Evolutionary conservation across 2,329 filamentous ascomycete species (phyloP).

Genomic region (Sporothrix protearum): DNA sequence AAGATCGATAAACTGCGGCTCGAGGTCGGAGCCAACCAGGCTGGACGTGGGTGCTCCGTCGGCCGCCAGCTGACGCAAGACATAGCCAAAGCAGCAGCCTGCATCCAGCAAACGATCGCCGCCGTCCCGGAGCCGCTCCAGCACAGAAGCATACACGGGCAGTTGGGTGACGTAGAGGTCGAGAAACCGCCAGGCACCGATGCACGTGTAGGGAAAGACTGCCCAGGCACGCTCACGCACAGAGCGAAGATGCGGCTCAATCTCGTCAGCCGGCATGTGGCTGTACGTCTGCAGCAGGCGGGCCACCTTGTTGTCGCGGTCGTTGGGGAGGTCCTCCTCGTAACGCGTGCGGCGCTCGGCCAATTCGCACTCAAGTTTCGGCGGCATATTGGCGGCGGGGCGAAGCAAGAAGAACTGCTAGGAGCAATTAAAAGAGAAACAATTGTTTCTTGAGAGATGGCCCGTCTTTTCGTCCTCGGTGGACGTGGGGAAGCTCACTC

Average conservation of each 20-base stretch:
- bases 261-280: conserved; percentile 28
- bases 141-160: conserved; percentile 34
- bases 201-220: conserved; percentile 40
- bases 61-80: conserved; percentile 41
- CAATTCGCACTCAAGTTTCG: not conserved
- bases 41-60: conserved; percentile 40
- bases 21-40: conserved; percentile 40
- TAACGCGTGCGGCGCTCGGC: conserved; percentile 14
- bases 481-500: not conserved
- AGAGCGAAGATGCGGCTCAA: conserved; percentile 29
- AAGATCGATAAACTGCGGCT: conserved; percentile 35
- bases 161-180: conserved; percentile 36
- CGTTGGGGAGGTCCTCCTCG: conserved; percentile 21
- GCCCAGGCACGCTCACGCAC: conserved; percentile 36
- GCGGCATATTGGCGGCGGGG: not conserved
- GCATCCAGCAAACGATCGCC: conserved; percentile 39
- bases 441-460: not conserved
- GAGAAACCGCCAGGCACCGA: conserved; percentile 41
- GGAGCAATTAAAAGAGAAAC: not conserved
- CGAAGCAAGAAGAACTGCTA: not conserved
- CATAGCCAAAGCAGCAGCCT: conserved; percentile 46
- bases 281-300: conserved; percentile 31
- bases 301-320: conserved; percentile 27
- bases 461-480: not conserved
- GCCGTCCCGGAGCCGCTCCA: conserved; percentile 31